Base-by-base conservation (phyloP, 176 grass and related monocot genomes). In the Oryza meridionalis region DNA sequence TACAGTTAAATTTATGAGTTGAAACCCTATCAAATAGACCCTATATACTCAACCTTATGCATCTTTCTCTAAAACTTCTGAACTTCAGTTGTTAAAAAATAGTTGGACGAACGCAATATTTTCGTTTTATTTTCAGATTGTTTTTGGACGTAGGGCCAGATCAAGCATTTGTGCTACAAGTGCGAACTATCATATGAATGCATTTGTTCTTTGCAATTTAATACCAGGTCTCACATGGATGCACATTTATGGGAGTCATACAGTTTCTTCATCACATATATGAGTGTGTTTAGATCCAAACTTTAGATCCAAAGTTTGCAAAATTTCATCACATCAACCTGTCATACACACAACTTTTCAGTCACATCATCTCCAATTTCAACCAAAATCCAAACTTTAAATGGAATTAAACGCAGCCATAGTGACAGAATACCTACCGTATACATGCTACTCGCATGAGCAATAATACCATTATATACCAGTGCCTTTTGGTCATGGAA, bases 391-490 rank as follows among this genome's bases (percentile, higher is more conserved):
- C n/a, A n/a, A n/a, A n/a, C n/a, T n/a, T n/a, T n/a, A n/a, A n/a
- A n/a, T n/a, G n/a, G n/a, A n/a, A n/a, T n/a, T n/a, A n/a, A n/a
- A n/a, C n/a, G n/a, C n/a, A n/a, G n/a, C n/a, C n/a, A n/a, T 16
- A 58, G 83, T 82, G 88, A 82, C 66, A 81, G 22, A 66, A 70
- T 77, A 77, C 78, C 25, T 9, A 70, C 2, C 11, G 38, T 45
- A 17, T 37, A 37, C 10, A 17, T 24, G 11, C 32, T 74, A 44
- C 19, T 45, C 58, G 46, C 25, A 50, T 65, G 46, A 50, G 64
- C 58, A 61, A 38, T 27, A 46, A 12, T 11, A 61, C 45, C 50
- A 55, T 15, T 55, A 11, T 55, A 11, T 49, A 19, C n/a, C 11
- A 14, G 31, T 17, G 49, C 13, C 50, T 6, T 35, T 47, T 72